A percentile compares a stretch with the other conserved stretches of the same genome.
Conservation (phyloP, 208 protist species). For the Crithidia brevicula region DNA sequence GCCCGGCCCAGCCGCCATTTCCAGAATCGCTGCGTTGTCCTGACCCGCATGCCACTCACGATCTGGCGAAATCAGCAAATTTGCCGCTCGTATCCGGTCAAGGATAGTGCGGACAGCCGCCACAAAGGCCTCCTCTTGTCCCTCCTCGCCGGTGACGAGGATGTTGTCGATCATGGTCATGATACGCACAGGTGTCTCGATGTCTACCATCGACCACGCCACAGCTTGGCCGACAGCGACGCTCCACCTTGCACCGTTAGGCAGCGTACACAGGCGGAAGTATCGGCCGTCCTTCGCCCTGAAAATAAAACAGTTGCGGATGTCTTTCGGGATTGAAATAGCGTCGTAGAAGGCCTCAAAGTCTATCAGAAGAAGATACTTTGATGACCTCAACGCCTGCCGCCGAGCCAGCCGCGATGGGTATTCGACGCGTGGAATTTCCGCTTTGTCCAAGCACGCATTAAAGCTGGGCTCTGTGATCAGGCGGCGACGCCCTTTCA, state of each 20-base stretch:
- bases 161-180: background rate
- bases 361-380: background rate
- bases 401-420: background rate
- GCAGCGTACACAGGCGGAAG: background rate
- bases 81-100: background rate
- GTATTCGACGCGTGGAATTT: background rate
- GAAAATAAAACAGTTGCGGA: background rate
- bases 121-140: background rate
- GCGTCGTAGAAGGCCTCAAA: background rate
- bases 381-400: background rate
- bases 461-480: background rate
- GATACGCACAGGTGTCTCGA: background rate
- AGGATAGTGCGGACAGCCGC: background rate
- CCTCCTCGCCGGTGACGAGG: background rate
- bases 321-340: background rate
- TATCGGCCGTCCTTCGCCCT: background rate
- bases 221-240: background rate
- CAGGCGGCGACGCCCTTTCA: background rate
- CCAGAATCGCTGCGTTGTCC: background rate
- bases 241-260: background rate
- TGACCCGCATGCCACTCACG: background rate
- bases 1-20: background rate
- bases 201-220: background rate
- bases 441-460: background rate
- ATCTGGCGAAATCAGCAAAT: background rate